A percentile compares a stretch with the other conserved stretches of the same genome.
Conservation (phyloP, 495 filamentous ascomycete genomes). For the Extremus antarcticus region DNA sequence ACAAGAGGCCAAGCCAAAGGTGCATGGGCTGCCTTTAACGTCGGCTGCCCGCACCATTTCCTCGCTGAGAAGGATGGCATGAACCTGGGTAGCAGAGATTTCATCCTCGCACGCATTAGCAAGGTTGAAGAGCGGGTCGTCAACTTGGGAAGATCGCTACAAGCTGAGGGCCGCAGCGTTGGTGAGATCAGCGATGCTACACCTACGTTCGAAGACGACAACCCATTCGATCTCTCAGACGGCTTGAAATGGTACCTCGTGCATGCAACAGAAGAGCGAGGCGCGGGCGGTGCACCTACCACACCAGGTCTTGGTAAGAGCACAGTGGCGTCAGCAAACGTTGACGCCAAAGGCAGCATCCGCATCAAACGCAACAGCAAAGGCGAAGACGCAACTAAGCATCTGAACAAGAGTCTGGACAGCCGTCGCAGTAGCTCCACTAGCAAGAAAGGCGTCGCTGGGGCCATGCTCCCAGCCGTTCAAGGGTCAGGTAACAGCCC, state of each 20-base stretch:
- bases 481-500: background rate
- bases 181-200: conserved; percentile 19
- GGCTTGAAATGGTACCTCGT: conserved; percentile 92
- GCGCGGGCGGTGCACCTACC: conserved; percentile 65
- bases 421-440: conserved; percentile 78
- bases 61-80: conserved; percentile 85
- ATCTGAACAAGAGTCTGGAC: conserved; percentile 75
- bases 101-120: conserved; percentile 86
- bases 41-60: conserved; percentile 94
- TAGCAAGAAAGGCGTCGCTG: conserved; percentile 43
- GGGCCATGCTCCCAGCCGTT: conserved; percentile 7
- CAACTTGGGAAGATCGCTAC: conserved; percentile 69
- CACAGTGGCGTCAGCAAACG: conserved; percentile 78
- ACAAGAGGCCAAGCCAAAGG: conserved; percentile 87
- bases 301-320: conserved; percentile 81
- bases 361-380: conserved; percentile 45
- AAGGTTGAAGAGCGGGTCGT: conserved; percentile 90
- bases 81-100: conserved; percentile 71
- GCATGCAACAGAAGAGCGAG: conserved; percentile 84
- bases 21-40: conserved; percentile 97
- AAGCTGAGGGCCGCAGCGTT: conserved; percentile 43
- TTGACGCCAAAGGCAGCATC: conserved; percentile 70
- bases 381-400: conserved; percentile 63
- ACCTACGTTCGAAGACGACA: conserved; percentile 52
- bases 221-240: conserved; percentile 93